Evolutionary conservation across 192 early-diverging fungal genomes (phyloP).

Genomic region (Rhizophagus prolifer): DNA sequence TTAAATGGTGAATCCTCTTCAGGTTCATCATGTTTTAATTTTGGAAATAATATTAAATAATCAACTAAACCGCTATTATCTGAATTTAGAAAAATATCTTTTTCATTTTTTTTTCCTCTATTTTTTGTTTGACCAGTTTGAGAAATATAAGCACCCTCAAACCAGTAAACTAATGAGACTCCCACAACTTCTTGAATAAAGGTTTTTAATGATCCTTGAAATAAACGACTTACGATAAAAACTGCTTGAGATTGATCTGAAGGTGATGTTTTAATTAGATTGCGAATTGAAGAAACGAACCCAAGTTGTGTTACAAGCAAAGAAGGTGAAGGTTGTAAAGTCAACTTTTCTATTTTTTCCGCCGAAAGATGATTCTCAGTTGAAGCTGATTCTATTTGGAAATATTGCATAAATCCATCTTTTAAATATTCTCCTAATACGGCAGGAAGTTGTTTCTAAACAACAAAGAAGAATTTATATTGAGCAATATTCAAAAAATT

Average conservation of each 20-base stretch:
- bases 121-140: background rate
- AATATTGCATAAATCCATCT: constrained; percentile 4
- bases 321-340: too few species aligned
- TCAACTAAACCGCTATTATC: background rate
- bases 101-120: background rate
- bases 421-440: background rate
- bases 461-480: background rate
- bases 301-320: background rate
- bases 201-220: too few species aligned
- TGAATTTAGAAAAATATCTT: background rate
- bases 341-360: background rate
- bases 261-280: background rate
- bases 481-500: background rate
- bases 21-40: too few species aligned
- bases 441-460: background rate
- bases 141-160: background rate
- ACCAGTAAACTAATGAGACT: constrained; percentile 4
- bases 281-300: background rate
- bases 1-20: background rate
- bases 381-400: background rate
- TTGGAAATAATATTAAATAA: background rate
- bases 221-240: constrained; percentile 10
- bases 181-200: constrained; percentile 7
- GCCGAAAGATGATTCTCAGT: background rate
- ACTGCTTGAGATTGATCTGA: constrained; percentile 5